Evolutionary conservation across 495 filamentous ascomycete species (phyloP).

Genomic region (Ramalina intermedia): DNA sequence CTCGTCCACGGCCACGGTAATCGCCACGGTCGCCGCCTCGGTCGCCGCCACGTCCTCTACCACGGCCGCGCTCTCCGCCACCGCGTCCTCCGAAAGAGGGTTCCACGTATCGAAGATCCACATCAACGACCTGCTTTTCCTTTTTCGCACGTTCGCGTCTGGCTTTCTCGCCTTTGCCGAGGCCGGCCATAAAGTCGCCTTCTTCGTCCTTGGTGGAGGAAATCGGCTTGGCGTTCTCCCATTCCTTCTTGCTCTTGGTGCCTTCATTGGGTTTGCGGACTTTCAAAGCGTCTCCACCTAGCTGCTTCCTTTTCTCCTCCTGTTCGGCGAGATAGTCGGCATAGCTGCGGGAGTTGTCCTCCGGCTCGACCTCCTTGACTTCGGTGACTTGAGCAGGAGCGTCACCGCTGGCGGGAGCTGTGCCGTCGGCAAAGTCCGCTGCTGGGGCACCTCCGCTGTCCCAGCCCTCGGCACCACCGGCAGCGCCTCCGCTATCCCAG

Average conservation of each 20-base stretch:
- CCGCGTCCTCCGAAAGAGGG: constrained; percentile 29
- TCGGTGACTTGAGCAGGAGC: constrained; percentile 6
- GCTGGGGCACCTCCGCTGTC: constrained; percentile 21
- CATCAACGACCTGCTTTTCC: constrained; percentile 75
- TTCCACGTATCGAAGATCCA: constrained; percentile 71
- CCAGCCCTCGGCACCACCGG: constrained; percentile 23
- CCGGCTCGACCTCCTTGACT: constrained; percentile 41
- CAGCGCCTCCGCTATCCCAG: constrained; percentile 16
- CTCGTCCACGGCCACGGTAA: constrained; percentile 30
- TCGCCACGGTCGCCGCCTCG: constrained; percentile 28
- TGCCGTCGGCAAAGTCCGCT: constrained; percentile 28
- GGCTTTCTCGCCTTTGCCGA: constrained; percentile 56
- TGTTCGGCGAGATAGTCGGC: constrained; percentile 76
- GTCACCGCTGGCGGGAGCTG: constrained; percentile 17
- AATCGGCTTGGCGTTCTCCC: constrained; percentile 70
- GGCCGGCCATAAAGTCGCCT: constrained; percentile 44
- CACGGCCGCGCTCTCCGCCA: constrained; percentile 36
- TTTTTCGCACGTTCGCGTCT: constrained; percentile 84
- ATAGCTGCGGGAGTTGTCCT: constrained; percentile 81
- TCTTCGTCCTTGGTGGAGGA: constrained; percentile 54
- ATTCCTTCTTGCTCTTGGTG: constrained; percentile 73
- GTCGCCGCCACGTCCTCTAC: constrained; percentile 29
- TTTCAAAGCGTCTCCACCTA: constrained; percentile 45
- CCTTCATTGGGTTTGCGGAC: constrained; percentile 87
- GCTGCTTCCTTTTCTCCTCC: constrained; percentile 64